phyloP scores from a whole-genome alignment of 1,284 basidiomycete species.

The Apiotrichum mycotoxinovorans region DNA sequence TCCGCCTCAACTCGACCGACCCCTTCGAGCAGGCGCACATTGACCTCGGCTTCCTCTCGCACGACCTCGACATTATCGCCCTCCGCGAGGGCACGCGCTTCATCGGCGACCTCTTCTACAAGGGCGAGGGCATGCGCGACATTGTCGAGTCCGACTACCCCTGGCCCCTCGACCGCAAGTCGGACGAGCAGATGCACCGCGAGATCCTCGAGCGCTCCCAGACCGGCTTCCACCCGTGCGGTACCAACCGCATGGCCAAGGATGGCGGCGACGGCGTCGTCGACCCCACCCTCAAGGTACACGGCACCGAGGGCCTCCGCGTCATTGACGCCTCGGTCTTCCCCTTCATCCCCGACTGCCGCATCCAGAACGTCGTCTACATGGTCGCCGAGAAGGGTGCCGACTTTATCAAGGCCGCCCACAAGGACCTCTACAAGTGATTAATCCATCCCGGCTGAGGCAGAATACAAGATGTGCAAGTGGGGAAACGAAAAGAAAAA shows the following conservation, averaged over 20 bases:
- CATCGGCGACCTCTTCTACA: slow-evolving; percentile 16
- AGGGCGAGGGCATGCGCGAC: slow-evolving; percentile 32
- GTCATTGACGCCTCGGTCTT: slow-evolving; percentile 52
- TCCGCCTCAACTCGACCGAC: slow-evolving; percentile 57
- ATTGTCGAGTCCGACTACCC: slow-evolving; percentile 25
- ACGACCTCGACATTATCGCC: slow-evolving; percentile 45
- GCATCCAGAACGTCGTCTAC: slow-evolving; percentile 48
- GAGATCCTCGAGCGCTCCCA: slow-evolving; percentile 43
- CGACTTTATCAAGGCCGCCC: slow-evolving; percentile 55
- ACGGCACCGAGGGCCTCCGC: slow-evolving; percentile 57
- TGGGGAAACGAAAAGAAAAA: background rate
- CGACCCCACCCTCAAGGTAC: slow-evolving; percentile 60
- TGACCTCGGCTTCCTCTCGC: slow-evolving; percentile 58
- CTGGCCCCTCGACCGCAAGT: slow-evolving; percentile 15
- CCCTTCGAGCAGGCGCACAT: slow-evolving; percentile 60
- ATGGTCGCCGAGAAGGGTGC: slow-evolving; percentile 67
- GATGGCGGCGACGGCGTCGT: slow-evolving; percentile 62
- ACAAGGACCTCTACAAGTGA: slow-evolving; percentile 14
- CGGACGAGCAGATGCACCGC: slow-evolving; percentile 26
- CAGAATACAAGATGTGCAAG: background rate
- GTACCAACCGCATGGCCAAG: slow-evolving; percentile 64
- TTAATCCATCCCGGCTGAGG: background rate
- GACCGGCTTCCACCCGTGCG: slow-evolving; percentile 58
- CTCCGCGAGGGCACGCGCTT: slow-evolving; percentile 14
- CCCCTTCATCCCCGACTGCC: slow-evolving; percentile 53